These are phyloP conservation scores for Angomonas desouzai DNA, from an alignment of 208 protist species.

Conservation along the genomic window DNA sequence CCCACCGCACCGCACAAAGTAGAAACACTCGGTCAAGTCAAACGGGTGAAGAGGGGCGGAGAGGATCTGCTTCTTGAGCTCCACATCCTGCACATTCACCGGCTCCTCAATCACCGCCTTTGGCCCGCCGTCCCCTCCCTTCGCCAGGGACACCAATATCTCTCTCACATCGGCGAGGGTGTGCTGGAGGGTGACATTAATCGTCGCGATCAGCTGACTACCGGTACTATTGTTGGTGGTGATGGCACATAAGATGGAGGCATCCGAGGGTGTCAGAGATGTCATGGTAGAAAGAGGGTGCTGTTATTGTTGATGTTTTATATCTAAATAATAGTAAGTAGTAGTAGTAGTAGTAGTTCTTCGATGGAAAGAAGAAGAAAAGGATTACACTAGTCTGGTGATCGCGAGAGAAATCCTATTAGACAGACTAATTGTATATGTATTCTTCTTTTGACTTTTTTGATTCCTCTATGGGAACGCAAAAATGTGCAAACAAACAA, in stretches of 20 bases:
- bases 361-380: too few relatives aligned
- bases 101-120: conserved; percentile 32
- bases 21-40: conserved; percentile 66
- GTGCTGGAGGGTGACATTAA: conserved; percentile 42
- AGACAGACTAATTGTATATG: too few relatives aligned
- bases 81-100: conserved; percentile 35
- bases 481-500: too few relatives aligned
- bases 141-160: conserved; percentile 38
- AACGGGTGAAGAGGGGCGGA: conserved; percentile 66
- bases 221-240: conserved; percentile 57
- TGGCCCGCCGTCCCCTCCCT: conserved; percentile 26
- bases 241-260: conserved; percentile 60
- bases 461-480: too few relatives aligned
- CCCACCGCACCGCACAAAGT: conserved; percentile 58
- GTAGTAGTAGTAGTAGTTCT: not conserved
- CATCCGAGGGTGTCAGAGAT: conserved; percentile 12
- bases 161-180: conserved; percentile 54
- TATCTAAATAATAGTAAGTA: not conserved
- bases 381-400: too few relatives aligned
- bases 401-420: too few relatives aligned
- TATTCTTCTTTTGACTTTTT: too few relatives aligned
- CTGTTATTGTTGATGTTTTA: conserved; percentile 1
- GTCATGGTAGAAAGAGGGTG: conserved; percentile 3
- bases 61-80: conserved; percentile 28
- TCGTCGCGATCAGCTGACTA: conserved; percentile 55